Evolutionary conservation across 1,284 basidiomycete genomes (phyloP).

Genomic region (Malassezia dermatis): DNA sequence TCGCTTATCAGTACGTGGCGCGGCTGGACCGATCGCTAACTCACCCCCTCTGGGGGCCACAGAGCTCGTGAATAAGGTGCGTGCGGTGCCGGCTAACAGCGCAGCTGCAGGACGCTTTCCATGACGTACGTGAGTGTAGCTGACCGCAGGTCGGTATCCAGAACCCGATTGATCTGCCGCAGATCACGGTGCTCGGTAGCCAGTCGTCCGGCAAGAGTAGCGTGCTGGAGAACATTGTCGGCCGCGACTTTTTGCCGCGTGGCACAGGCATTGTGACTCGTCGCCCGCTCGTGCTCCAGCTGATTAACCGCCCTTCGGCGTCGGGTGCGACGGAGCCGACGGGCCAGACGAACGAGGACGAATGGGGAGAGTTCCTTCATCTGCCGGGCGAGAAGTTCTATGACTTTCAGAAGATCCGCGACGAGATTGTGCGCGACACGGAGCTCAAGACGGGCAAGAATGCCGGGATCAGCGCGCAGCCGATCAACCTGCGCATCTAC

Average conservation of each 20-base stretch:
- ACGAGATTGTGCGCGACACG: slow-evolving; percentile 90
- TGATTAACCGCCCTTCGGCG: slow-evolving; percentile 66
- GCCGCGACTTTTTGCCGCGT: slow-evolving; percentile 79
- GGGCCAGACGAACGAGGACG: slow-evolving; percentile 68
- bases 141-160: slow-evolving; percentile 27
- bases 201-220: slow-evolving; percentile 54
- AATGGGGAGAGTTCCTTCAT: slow-evolving; percentile 92
- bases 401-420: slow-evolving; percentile 91
- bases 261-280: slow-evolving; percentile 90
- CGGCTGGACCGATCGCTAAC: slow-evolving; percentile 1
- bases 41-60: background rate
- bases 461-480: slow-evolving; percentile 69
- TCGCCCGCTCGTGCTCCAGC: slow-evolving; percentile 83
- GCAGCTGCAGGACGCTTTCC: slow-evolving; percentile 35
- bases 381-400: slow-evolving; percentile 92
- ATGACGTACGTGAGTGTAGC: slow-evolving; percentile 19
- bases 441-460: slow-evolving; percentile 96
- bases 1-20: slow-evolving; percentile 21
- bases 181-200: slow-evolving; percentile 50
- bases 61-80: slow-evolving; percentile 25
- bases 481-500: slow-evolving; percentile 93
- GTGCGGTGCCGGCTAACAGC: background rate
- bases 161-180: slow-evolving; percentile 52
- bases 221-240: slow-evolving; percentile 76
- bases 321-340: slow-evolving; percentile 13